phyloP scores from a whole-genome alignment of 2,329 filamentous ascomycete species.

The Truncatella angustata region DNA sequence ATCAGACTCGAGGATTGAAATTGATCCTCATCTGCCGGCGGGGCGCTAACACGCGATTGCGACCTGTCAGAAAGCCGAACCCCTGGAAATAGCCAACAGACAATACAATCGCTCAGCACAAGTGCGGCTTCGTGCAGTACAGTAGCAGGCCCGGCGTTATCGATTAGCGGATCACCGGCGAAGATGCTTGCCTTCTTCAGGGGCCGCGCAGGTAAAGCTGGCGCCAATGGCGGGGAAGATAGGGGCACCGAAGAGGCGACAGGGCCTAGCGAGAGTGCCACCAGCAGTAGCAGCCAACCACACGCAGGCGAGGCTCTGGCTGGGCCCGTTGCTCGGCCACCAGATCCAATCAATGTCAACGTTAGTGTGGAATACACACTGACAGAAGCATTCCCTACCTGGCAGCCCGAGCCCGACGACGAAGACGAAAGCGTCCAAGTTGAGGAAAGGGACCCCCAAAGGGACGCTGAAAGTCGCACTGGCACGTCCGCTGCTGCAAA shows the following conservation, averaged over 20 bases:
- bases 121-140: too few species aligned
- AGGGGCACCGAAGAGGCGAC: neutral
- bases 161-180: neutral
- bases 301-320: neutral
- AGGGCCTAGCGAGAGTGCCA: neutral
- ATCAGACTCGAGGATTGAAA: neutral
- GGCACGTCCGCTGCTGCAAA: neutral
- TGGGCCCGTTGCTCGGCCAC: conserved; percentile 3
- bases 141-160: neutral
- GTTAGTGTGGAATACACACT: conserved; percentile 18
- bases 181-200: conserved; percentile 8
- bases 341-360: conserved; percentile 13
- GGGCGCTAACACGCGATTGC: conserved; percentile 1
- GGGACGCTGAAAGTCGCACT: neutral
- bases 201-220: conserved; percentile 2
- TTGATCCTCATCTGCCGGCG: conserved; percentile 5
- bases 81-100: neutral
- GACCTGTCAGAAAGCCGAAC: neutral
- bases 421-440: neutral
- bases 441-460: too few species aligned
- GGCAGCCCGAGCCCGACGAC: neutral
- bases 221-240: conserved; percentile 8
- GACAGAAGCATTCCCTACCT: conserved; percentile 21
- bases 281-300: neutral
- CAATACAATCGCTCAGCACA: too few species aligned